Evolutionary conservation across 129 eudicot species (phyloP), one percentile per base, ranked within the genome.

Genomic region (Lactuca sativa): DNA sequence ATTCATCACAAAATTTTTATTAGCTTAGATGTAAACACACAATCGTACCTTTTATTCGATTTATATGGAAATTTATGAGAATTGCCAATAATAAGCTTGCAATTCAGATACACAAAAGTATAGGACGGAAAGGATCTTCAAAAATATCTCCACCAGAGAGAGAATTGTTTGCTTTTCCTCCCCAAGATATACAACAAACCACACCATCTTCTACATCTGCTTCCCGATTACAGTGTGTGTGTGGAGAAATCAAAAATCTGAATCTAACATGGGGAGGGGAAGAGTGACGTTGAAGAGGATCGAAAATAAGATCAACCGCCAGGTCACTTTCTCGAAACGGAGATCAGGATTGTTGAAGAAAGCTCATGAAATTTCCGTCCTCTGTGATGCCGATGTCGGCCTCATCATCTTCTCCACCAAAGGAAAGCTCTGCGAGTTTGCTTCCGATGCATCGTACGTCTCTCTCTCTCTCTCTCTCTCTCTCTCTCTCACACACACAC

Each of bases 301-400:
- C 25, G 97, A 90, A 82, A 90, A 90, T 67, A 89, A 89, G 51
- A 83, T 89, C 9, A 89, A 86, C 48, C 71, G 92, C 25, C 96
- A 89, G 25, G 96, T 86, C 8, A 86, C 92, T 0, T 89, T 86
- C 58, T 86, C 92, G 4, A 89, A 89, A 71, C 66, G 96, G 14
- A 54, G 92, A 41, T 78, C 85, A 3, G 92, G 96, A 47, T 43
- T 89, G 47, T 67, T 89, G 32, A 90, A 90, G 80, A 90, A 90
- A 71, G 96, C 96, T 61, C 85, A 80, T 53, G 96, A 90, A 84
- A 90, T 90, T 69, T 89, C 92, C 1, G 81, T 89, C 2, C 86
- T 89, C 18, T 89, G 96, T 33, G 96, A 88, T 66, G 91, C 92
- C n/a, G 96, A 86, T 49, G 81, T 86, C 5, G 89, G 80, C 9